Base-by-base conservation (phyloP, 805 yeast genomes). In the Saturnispora dispora region DNA sequence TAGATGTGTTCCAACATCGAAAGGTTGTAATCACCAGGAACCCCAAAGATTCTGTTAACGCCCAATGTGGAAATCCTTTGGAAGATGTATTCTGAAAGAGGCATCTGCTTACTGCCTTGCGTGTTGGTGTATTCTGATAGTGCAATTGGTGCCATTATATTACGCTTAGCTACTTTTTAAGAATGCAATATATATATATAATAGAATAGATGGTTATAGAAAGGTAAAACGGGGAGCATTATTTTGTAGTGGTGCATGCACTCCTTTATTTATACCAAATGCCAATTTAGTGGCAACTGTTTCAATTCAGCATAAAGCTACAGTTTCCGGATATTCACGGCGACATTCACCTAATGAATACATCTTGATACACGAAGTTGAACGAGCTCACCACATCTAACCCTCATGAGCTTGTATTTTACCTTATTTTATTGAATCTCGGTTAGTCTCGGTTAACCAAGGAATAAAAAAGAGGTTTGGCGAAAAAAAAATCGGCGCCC, bases 1-100 rank as follows among this genome's bases (percentile, higher is more conserved):
- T 85, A 82, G 45, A 85, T 63, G 60, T 83, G 79, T 63, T 87
- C 96, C 59, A 87, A 69, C 23, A 87, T 68, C 5, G 76, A 73
- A 56, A 84, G 66, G 63, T 84, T 83, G 69, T 81, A 85, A 60
- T 85, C 90, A 32, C 91, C 93, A 1, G 91, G 90, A 23, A 85
- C 87, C 47, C 90, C 90, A 66, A 85, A 85, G 11, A 83, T 68
- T 1, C 87, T 76, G 53, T 73, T 71, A 3, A 84, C 77, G 43
- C 78, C 82, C 27, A 78, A 67, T 6, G 77, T 61, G 46, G 76
- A 77, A 8, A 85, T 64, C 60, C 90, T 71, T 49, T 73, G 71
- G 62, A 83, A 82, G 9, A 85, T 60, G 58, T 80, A 84, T 56
- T 82, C 86, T 3, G 88, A 88, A 45, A 84, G 69, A 1, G 85